Conservation (phyloP, 2,329 filamentous ascomycete genomes). For the Pyricularia sp. region DNA sequence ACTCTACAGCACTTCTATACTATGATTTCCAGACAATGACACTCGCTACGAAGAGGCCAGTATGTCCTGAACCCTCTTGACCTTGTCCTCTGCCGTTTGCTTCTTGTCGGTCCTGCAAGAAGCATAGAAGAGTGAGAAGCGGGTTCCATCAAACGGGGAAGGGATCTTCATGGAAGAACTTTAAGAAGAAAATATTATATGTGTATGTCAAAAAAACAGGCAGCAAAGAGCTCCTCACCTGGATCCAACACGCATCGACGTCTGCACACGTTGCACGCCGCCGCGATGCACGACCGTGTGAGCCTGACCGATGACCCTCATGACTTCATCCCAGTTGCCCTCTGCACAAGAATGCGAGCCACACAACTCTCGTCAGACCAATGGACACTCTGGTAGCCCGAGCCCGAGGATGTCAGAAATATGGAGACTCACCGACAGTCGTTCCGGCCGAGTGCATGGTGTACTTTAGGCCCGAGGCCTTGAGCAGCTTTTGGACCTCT, state of each 20-base stretch:
- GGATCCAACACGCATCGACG: constrained; percentile 76
- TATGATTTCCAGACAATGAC: not conserved
- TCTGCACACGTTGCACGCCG: constrained; percentile 77
- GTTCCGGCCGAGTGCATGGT: constrained; percentile 92
- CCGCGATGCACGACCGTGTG: constrained; percentile 68
- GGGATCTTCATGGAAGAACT: not conserved
- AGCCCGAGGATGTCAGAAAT: not conserved
- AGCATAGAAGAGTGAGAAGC: too few relatives aligned
- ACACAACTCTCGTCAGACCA: not conserved
- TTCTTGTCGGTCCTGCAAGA: constrained; percentile 66
- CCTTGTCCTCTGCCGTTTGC: constrained; percentile 75
- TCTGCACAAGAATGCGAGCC: constrained; percentile 40
- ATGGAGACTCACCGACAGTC: constrained; percentile 58
- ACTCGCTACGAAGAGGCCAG: constrained; percentile 19
- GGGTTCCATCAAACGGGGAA: not conserved
- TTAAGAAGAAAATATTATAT: too few relatives aligned
- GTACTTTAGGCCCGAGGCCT: constrained; percentile 71
- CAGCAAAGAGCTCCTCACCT: constrained; percentile 36
- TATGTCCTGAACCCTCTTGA: constrained; percentile 49
- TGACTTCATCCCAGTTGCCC: constrained; percentile 83
- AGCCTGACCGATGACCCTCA: constrained; percentile 76
- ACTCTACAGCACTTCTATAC: not conserved
- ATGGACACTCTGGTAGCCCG: not conserved
- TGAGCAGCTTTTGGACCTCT: constrained; percentile 76
- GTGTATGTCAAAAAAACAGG: not conserved